Evolutionary conservation across 805 yeast genomes (phyloP), one percentile per base, ranked within the genome.

Genomic region (Monosporozyma yasuniensis): DNA sequence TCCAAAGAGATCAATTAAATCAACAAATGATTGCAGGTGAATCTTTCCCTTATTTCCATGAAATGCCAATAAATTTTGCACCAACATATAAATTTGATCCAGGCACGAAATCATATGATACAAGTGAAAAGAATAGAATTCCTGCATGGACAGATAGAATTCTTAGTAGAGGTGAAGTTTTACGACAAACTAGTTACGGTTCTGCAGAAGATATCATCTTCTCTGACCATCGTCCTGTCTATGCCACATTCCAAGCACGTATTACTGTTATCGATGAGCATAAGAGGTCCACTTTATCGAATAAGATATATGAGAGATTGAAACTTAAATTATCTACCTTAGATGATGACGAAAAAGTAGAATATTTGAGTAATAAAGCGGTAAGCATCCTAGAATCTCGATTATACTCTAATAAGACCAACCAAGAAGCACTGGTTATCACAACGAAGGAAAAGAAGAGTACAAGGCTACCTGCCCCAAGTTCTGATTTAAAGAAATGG

Each of bases 81-180:
- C 99, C 99, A 5, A 93, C 99, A 0, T 93, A 93, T 68, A 93
- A 93, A 63, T 93, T 84, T 64, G 96, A 93, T 63, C 84, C 87
- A 46, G 95, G 95, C 4, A 84, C 95, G 0, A 78, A 77, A 44
- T 68, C 62, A 2, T 93, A 90, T 63, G 99, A 93, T 64, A 78
- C 95, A 0, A 83, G 95, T 39, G 98, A 91, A 60, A 93, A 93
- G 66, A 83, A 81, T 66, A 78, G 99, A 54, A 81, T 87, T 11
- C 99, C 99, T 1, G 95, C 99, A 0, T 93, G 99, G 99, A 90
- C 98, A 2, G 99, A 93, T 69, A 71, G 99, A 50, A 81, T 91
- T 30, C 66, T 90, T 45, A 82, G 80, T 59, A 71, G 84, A 23
- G 81, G 85, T 14, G 69, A 70, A n/a, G 72, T 76, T 10, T 64